Evolutionary conservation across 768 basidiomycete species (phyloP).

Genomic region (Macrolepiota albuminosa): DNA sequence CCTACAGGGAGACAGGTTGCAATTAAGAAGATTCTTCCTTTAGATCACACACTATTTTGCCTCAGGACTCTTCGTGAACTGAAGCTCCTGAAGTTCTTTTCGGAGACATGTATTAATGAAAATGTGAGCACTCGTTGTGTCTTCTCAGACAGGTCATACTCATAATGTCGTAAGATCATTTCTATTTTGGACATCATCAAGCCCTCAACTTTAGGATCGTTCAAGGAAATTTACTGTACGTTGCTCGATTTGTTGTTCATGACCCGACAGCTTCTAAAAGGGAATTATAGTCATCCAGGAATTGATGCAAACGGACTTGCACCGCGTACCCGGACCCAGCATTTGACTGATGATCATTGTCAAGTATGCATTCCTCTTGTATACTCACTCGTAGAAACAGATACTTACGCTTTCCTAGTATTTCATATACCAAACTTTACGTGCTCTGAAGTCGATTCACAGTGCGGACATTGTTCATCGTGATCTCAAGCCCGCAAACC

Average conservation of each 20-base stretch:
- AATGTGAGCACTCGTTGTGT: constrained; percentile 44
- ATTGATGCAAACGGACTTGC: constrained; percentile 87
- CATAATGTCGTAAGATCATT: constrained; percentile 58
- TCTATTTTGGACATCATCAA: constrained; percentile 90
- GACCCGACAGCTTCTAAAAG: constrained; percentile 7
- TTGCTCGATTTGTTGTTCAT: background rate
- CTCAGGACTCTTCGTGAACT: constrained; percentile 87
- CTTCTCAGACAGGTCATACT: constrained; percentile 2
- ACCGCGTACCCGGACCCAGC: constrained; percentile 86
- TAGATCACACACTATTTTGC: constrained; percentile 91
- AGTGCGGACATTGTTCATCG: constrained; percentile 95
- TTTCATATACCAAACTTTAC: constrained; percentile 90
- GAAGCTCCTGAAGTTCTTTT: constrained; percentile 85
- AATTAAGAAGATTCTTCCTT: constrained; percentile 93
- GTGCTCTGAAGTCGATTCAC: constrained; percentile 93
- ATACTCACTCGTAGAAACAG: background rate
- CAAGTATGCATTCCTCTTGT: constrained; percentile 39
- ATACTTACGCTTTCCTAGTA: constrained; percentile 43
- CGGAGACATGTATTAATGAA: constrained; percentile 74
- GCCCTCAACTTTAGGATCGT: constrained; percentile 66
- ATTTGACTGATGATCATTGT: constrained; percentile 87
- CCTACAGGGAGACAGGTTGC: constrained; percentile 82
- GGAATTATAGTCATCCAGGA: constrained; percentile 65
- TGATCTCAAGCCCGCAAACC: constrained; percentile 95
- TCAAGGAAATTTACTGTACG: constrained; percentile 86